Evolutionary conservation across 768 basidiomycete species (phyloP), one percentile per base, ranked within the genome.

Genomic region (Trametes punicea): DNA sequence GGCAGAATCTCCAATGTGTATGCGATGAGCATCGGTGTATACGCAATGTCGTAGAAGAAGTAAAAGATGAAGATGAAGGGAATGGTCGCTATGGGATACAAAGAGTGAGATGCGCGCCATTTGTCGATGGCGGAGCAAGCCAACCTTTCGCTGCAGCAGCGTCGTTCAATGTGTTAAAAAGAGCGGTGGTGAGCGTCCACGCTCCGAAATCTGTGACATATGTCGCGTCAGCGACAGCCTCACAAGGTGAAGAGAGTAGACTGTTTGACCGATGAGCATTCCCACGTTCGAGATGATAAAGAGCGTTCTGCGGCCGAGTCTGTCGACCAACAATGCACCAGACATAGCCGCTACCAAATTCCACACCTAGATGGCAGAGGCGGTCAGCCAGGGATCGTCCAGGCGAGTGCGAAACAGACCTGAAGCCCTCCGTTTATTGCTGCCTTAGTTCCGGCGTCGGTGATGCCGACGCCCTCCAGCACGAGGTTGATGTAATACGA

Each of bases 1-100:
- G 90, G 91, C 3, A 93, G 70, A 60, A 94, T 92, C 68, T 94
- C 93, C 55, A 93, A 73, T 6, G 78, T 77, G 68, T 82, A 85
- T 0, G 77, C 64, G 27, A 82, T 69, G 23, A 88, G 73, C 71
- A 93, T 79, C 4, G 91, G 89, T 1, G 85, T 85, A 67, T 90
- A 91, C 25, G 87, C 87, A 54, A 91, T 75, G 63, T 89, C 85
- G 57, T 83, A 83, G 63, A 74, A 75, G 25, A 73, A 69, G 62
- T 75, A 79, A 48, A 77, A 73, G 4, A 83, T 46, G 64, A 88
- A 88, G 59, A 90, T 83, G 70, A 88, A 77, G 13, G 81, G 82
- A 59, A 86, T 78, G 8, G 82, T 85, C 4, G 82, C 83, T 81
- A 59, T 21, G 51, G 15, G 21, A 10, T 38, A 26, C 25, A 39